These are phyloP conservation scores for Oryza glumipatula DNA, from an alignment of 176 grass and related monocot species.

Conservation along the genomic window DNA sequence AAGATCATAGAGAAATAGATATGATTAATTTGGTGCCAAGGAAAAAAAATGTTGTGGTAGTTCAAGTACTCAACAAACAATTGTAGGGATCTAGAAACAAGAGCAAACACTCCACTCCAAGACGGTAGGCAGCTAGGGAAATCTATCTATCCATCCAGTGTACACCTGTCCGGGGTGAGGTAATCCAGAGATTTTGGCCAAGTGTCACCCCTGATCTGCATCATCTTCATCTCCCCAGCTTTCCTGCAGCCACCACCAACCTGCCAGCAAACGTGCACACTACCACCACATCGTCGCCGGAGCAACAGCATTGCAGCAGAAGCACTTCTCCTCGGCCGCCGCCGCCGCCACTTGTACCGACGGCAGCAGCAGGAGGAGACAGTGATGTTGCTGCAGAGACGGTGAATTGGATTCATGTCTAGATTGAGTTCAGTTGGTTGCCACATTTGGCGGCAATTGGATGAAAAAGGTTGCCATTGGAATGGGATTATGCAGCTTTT, in stretches of 20 bases:
- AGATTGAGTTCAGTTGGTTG: slow-evolving; percentile 1
- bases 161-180: slow-evolving; percentile 15
- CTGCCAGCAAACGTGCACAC: slow-evolving; percentile 20
- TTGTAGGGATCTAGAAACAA: not conserved
- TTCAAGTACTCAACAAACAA: not conserved
- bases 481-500: slow-evolving; percentile 1
- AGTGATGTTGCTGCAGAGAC: too few species aligned
- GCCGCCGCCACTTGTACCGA: slow-evolving; percentile 32
- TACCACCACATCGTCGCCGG: not conserved
- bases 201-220: slow-evolving; percentile 2
- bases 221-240: not conserved
- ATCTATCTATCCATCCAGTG: not conserved
- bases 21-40: not conserved
- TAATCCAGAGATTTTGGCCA: slow-evolving; percentile 31
- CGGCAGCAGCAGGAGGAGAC: too few species aligned
- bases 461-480: not conserved
- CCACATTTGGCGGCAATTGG: slow-evolving; percentile 30
- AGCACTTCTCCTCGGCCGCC: not conserved
- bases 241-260: slow-evolving; percentile 29
- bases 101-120: not conserved
- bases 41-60: not conserved
- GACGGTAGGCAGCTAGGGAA: not conserved
- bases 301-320: not conserved
- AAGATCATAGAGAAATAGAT: not conserved
- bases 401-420: not conserved